A percentile compares a stretch with the other conserved stretches of the same genome.
Evolutionary conservation across 2,329 filamentous ascomycete genomes (phyloP).

Genomic region (Nemania abortiva): DNA sequence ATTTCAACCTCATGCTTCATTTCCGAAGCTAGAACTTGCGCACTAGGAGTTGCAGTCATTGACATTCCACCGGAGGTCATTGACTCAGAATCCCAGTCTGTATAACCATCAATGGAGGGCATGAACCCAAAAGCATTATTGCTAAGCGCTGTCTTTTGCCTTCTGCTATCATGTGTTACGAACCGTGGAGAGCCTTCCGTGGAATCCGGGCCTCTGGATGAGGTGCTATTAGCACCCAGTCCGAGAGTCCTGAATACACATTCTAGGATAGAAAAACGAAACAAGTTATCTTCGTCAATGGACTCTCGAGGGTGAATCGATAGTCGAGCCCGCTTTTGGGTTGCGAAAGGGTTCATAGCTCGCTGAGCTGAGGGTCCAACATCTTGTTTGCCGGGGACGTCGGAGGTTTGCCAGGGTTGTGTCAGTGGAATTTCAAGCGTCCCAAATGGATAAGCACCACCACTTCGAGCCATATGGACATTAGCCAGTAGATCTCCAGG

Average conservation of each 20-base stretch:
- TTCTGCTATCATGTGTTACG: constrained; percentile 83
- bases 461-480: constrained; percentile 75
- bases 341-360: constrained; percentile 68
- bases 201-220: constrained; percentile 76
- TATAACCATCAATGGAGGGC: constrained; percentile 81
- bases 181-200: constrained; percentile 87
- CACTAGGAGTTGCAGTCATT: constrained; percentile 71
- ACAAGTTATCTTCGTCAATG: constrained; percentile 87
- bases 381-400: constrained; percentile 53
- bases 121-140: constrained; percentile 92
- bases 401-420: constrained; percentile 48
- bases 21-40: constrained; percentile 77
- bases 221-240: constrained; percentile 75
- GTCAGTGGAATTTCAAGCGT: constrained; percentile 47
- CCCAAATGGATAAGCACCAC: constrained; percentile 59
- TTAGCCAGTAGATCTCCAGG: constrained; percentile 86
- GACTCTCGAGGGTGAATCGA: constrained; percentile 80
- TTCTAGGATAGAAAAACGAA: constrained; percentile 89
- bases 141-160: constrained; percentile 82
- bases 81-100: constrained; percentile 88
- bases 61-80: constrained; percentile 77
- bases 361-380: constrained; percentile 63
- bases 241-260: constrained; percentile 97
- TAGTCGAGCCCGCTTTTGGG: constrained; percentile 62
- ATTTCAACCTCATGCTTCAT: constrained; percentile 95